Evolutionary conservation across 2,329 filamentous ascomycete species (phyloP), one percentile per base, ranked within the genome.

Genomic region (Colletotrichum sp.): DNA sequence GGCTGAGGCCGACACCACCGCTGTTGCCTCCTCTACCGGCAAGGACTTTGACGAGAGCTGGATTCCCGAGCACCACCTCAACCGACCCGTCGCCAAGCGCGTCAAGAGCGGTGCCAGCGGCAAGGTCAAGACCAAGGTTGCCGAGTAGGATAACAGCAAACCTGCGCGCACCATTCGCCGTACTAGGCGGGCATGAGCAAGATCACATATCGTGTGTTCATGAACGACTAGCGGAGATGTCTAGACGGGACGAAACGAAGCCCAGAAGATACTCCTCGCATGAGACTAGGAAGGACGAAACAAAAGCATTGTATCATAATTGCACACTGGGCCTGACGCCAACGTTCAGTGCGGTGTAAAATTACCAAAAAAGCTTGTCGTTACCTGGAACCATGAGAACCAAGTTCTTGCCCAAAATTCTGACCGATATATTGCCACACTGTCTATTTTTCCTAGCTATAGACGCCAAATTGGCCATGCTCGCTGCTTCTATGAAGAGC

Each of bases 11-110:
- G 94, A 95, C 85, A 90, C 93, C 85, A 90, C 93, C 65, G 92
- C 92, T 77, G 91, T 93, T 73, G 90, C 93, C 72, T 92, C 91
- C 78, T 91, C 93, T 75, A 89, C 92, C 77, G 88, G 90, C 76
- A 95, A 95, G 87, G 90, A 90, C 76, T 98, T 96, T 85, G 96
- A 98, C 81, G 94, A 96, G 88, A 95, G 93, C 88, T 98, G 96
- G 96, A 98, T 98, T 80, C 96, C 96, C 34, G 92, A 93, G 77
- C 92, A 94, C 84, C 96, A 98, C 86, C 92, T 98, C 85, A 95
- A 96, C 88, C 93, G 95, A 80, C 96, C 96, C 48, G 90, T 94
- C 79, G 94, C 91, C 73, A 90, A 90, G 85, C 90, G 91, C 78
- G 90, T 91, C 84, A 93, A 92, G 90, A 91, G 89, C 78, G 86